phyloP scores from a whole-genome alignment of 129 eudicot species.

The Helichrysum umbraculigerum region DNA sequence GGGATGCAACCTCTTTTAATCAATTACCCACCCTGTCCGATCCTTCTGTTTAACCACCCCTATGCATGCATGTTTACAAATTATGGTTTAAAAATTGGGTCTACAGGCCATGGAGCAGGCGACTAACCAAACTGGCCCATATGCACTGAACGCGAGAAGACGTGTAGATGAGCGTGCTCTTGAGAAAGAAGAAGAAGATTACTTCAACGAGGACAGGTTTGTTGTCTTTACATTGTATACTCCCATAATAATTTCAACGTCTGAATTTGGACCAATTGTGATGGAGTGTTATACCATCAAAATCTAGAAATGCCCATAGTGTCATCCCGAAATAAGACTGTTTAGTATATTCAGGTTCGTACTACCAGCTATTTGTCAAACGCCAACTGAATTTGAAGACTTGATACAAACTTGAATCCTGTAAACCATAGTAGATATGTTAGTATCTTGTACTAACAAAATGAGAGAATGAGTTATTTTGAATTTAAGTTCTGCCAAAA shows the following conservation, averaged over 20 bases:
- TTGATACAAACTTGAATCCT: neutral
- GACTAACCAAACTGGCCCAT: constrained; percentile 43
- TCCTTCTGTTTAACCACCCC: neutral
- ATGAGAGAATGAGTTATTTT: neutral
- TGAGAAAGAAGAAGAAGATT: constrained; percentile 97
- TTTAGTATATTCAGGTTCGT: neutral
- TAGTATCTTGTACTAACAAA: neutral
- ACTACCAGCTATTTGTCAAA: neutral
- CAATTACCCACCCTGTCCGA: neutral
- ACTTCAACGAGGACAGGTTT: constrained; percentile 91
- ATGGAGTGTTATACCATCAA: neutral
- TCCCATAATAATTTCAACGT: constrained; percentile 1
- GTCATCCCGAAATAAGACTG: neutral
- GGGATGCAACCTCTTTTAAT: neutral
- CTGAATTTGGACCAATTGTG: constrained; percentile 3
- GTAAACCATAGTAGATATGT: neutral
- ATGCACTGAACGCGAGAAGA: constrained; percentile 57
- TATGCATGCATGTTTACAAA: neutral
- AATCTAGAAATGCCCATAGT: constrained; percentile 3
- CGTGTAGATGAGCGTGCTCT: constrained; percentile 82
- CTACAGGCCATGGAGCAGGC: constrained; percentile 70
- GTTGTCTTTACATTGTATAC: neutral
- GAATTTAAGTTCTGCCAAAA: neutral
- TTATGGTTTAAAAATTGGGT: constrained; percentile 11
- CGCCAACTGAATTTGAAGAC: neutral